A percentile compares a stretch with the other conserved stretches of the same genome.
phyloP scores from a whole-genome alignment of 2,329 filamentous ascomycete genomes.

The Penicillium oxalicum region DNA sequence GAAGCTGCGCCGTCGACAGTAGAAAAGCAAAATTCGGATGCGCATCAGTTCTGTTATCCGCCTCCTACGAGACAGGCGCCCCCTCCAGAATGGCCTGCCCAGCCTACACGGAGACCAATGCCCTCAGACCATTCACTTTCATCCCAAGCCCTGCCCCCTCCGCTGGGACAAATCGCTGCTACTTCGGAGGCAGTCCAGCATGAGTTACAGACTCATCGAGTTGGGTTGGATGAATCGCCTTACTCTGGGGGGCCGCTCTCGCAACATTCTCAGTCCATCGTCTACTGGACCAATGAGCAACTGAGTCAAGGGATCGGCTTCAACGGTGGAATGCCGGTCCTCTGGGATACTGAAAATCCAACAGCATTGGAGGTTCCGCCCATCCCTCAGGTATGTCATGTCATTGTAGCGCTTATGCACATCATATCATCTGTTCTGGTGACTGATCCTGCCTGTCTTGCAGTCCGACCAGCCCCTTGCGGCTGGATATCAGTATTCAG shows the following conservation, averaged over 20 bases:
- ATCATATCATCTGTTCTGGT: not conserved
- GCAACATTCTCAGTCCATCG: conserved; percentile 7
- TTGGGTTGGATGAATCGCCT: not conserved
- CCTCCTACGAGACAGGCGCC: conserved; percentile 7
- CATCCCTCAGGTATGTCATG: conserved; percentile 6
- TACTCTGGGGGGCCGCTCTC: not conserved
- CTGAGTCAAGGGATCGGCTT: not conserved
- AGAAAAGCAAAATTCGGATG: conserved; percentile 2
- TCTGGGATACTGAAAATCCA: not conserved
- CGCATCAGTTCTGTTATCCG: conserved; percentile 16
- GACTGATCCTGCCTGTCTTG: not conserved
- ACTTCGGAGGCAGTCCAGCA: not conserved
- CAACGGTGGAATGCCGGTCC: not conserved
- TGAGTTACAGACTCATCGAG: not conserved
- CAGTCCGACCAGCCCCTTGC: conserved; percentile 4
- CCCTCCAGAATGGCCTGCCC: conserved; percentile 8
- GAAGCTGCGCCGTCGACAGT: not conserved
- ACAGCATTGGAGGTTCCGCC: conserved; percentile 1
- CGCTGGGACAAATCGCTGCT: too few relatives aligned
- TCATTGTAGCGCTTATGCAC: not conserved
- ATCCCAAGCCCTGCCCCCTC: not conserved
- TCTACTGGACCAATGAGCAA: conserved; percentile 7
- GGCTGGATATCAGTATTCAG: conserved; percentile 12
- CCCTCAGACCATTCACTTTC: not conserved
- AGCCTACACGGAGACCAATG: not conserved